Evolutionary conservation across 495 filamentous ascomycete species (phyloP), one percentile per base, ranked within the genome.

Genomic region (Talaromyces borbonicus): DNA sequence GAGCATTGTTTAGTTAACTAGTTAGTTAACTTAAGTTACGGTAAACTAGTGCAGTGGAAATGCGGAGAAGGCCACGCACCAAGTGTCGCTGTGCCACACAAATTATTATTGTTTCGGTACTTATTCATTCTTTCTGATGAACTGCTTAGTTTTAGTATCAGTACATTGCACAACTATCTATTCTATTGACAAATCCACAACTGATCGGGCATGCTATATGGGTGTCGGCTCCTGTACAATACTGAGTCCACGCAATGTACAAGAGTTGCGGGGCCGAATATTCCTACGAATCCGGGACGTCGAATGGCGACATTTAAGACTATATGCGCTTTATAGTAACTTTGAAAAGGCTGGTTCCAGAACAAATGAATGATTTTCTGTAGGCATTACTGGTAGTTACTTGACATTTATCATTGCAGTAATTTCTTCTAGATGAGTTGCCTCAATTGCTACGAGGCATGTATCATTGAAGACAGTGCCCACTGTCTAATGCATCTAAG

Each of bases 401-500:
- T 30, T 14, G 6, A 15, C n/a, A 23, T 24, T 15, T 15, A 24
- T 44, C 26, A 20, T 43, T 26, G 25, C 22, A 22, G 20, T 44
- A 32, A 31, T 24, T 22, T 31, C 14, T 22, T 46, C 43, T 36
- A 46, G 29, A 25, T 44, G 42, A 11, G n/a, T 40, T 22, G n/a
- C 16, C 25, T 20, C 22, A 25, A 15, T n/a, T 32, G 9, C 23
- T 27, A 23, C 24, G 24, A 44, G 12, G 30, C 16, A 44, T 44
- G 18, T 12, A 12, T 30, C 15, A 15, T 30, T 44, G 8, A 30
- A 31, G 30, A 25, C 16, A 11, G 3, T 14, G 15, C 25, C 15
- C 19, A 30, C 15, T 41, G 38, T 20, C 38, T 40, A 41, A 41
- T 25, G 7, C 23, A 31, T 62, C 63, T 69, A 72, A 49, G 62